Base-by-base conservation (phyloP, 768 basidiomycete species). In the Suillus bovinus region DNA sequence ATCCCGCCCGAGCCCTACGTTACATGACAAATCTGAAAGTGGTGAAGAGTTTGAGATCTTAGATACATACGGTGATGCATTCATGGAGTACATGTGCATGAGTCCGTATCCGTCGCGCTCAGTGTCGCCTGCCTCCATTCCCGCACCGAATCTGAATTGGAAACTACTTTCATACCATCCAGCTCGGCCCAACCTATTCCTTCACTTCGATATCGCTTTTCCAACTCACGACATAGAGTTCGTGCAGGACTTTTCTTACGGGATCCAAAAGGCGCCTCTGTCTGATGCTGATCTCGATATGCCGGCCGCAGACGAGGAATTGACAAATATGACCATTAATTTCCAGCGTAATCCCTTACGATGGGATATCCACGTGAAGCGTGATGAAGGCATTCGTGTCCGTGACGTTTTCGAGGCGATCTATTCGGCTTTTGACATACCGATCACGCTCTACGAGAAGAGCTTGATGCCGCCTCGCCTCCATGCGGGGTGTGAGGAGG, bases 351-450 rank as follows among this genome's bases (percentile, higher is more conserved):
- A 69, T 67, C 38, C 75, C 76, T 66, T 77, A 22, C 65, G 68
- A 29, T 79, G 78, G 78, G 72, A 72, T 6, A 74, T 86, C 39
- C 61, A 79, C 58, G 78, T 85, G 60, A 75, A 78, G 50, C 77
- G 80, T 50, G 55, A 73, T 17, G 71, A 71, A 49, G 81, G 82
- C 11, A 76, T 88, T 61, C 74, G 81, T 11, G 82, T 85, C 67
- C 77, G 82, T 17, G 87, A 89, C 58, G 79, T 90, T 34, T 86
- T 88, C 68, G 71, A 80, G 57, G 82, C 80, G 7, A 86, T 90
- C n/a, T 81, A 84, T 67, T 77, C 81, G 39, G 73, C 79, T 6
- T 84, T 82, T 62, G 70, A 79, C 58, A 70, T 74, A 39, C 77
- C 75, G 10, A 72, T 89, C 68, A 81, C 81, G 1, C 64, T 66